Base-by-base conservation (phyloP, 108 stramenopile species). In the Nitzschia sp. region DNA sequence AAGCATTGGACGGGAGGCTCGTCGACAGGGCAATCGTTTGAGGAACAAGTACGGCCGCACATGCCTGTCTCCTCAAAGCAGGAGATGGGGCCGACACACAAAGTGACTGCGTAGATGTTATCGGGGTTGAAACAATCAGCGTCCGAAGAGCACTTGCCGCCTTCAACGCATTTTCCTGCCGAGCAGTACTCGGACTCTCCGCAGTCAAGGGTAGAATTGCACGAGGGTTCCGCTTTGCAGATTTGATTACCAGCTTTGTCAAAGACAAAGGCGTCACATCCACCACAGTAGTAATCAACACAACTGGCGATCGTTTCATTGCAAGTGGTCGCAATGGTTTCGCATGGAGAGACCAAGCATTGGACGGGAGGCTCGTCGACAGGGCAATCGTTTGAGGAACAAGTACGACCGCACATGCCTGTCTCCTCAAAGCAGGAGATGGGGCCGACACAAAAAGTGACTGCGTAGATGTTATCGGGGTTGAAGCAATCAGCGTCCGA, bases 101-200 rank as follows among this genome's bases (percentile, higher is more conserved):
- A 42, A 47, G 48, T 60, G 2, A 31, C 46, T 25, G 69, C 28
- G 45, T 70, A 70, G 59, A 32, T 30, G 42, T 70, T 70, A 27
- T 54, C 56, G 13, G 69, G 69, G 29, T 70, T 70, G 59, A 60
- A 36, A 21, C 69, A 70, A 61, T 70, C 69, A n/a, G 35, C 69
- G 38, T 70, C 69, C 13, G 1, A 2, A 25, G 3, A 18, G 59
- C 69, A 70, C 9, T 15, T 21, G 3, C 69, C 69, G 1, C 13
- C 25, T 30, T 61, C 58, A 13, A 47, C 19, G 59, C 69, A 70
- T 2, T 4, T 3, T 27, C 69, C 69, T 26, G 59, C 13, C 3
- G 59, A 55, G 27, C 69, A 70, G 46, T 70, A 70, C 31, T 58
- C 34, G 19, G 38, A 42, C 26, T n/a, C 27, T 57, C 35, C 67